A percentile compares a stretch with the other conserved stretches of the same genome.
phyloP scores from a whole-genome alignment of 768 basidiomycete genomes.

The Podaxis sp. region DNA sequence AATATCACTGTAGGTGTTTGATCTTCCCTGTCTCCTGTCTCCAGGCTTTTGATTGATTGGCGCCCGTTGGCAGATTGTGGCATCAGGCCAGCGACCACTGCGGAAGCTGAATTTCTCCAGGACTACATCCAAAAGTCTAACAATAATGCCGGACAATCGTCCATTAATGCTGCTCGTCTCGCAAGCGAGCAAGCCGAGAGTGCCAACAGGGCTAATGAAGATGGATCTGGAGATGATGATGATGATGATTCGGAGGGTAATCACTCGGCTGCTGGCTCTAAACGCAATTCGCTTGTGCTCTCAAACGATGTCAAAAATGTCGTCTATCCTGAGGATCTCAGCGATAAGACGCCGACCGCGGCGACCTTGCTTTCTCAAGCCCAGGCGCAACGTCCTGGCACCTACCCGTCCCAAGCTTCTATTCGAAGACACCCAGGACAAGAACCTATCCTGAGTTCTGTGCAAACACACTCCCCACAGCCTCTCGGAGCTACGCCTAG shows the following conservation, averaged over 20 bases:
- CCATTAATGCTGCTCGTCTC: conserved; percentile 70
- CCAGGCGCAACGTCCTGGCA: conserved; percentile 62
- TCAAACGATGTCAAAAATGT: conserved; percentile 62
- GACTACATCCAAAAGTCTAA: conserved; percentile 92
- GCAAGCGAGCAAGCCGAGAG: conserved; percentile 71
- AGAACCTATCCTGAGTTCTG: conserved; percentile 48
- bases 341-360: conserved; percentile 86
- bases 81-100: conserved; percentile 86
- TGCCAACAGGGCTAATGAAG: conserved; percentile 44
- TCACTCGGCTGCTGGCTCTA: conserved; percentile 60
- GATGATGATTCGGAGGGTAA: conserved; percentile 82
- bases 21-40: conserved; percentile 28
- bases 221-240: conserved; percentile 83
- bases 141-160: conserved; percentile 76
- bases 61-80: conserved; percentile 71
- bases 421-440: conserved; percentile 73
- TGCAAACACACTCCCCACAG: conserved; percentile 59
- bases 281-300: conserved; percentile 72
- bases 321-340: conserved; percentile 61
- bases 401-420: conserved; percentile 68
- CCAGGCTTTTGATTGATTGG: conserved; percentile 29
- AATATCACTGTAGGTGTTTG: conserved; percentile 79
- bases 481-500: conserved; percentile 40
- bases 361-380: conserved; percentile 75
- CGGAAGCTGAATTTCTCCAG: conserved; percentile 90